Conservation (phyloP, 176 grass and related monocot species). For the Cenchrus fungigraminus region DNA sequence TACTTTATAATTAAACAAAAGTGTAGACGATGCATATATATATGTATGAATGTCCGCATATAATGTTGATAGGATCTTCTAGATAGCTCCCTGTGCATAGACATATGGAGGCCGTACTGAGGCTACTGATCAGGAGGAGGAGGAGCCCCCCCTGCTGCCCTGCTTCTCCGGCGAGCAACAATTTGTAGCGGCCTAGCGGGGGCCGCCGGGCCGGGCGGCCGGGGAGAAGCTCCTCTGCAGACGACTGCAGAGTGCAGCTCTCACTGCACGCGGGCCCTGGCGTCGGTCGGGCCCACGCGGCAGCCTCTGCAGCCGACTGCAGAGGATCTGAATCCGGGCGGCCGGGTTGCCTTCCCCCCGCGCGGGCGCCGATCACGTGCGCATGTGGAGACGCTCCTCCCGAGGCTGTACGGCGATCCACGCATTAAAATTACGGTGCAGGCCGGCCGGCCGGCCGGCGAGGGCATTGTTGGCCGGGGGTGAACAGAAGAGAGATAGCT, state of each 20-base stretch:
- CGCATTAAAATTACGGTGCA: constrained; percentile 2
- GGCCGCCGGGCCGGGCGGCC: no score
- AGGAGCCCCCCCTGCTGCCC: no score
- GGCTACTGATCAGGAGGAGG: neutral
- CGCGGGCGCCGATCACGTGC: constrained; percentile 34
- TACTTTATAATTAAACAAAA: neutral
- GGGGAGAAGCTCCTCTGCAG: no score
- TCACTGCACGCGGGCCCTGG: no score
- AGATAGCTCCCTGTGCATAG: neutral
- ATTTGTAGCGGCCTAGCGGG: neutral
- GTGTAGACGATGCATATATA: neutral
- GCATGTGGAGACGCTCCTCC: constrained; percentile 21
- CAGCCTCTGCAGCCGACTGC: no score
- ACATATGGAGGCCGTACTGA: neutral
- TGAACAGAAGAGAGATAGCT: no score
- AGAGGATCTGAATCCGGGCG: no score
- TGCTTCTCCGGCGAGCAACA: constrained; percentile 6
- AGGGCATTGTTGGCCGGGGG: no score
- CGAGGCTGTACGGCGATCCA: constrained; percentile 34
- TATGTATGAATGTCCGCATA: neutral
- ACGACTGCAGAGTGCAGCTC: no score
- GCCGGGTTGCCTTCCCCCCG: neutral
- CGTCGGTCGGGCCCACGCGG: no score
- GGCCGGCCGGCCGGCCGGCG: neutral
- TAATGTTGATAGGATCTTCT: neutral